Base-by-base conservation (phyloP, 1,139 yeast genomes). In the Sugiyamaella castrensis region DNA sequence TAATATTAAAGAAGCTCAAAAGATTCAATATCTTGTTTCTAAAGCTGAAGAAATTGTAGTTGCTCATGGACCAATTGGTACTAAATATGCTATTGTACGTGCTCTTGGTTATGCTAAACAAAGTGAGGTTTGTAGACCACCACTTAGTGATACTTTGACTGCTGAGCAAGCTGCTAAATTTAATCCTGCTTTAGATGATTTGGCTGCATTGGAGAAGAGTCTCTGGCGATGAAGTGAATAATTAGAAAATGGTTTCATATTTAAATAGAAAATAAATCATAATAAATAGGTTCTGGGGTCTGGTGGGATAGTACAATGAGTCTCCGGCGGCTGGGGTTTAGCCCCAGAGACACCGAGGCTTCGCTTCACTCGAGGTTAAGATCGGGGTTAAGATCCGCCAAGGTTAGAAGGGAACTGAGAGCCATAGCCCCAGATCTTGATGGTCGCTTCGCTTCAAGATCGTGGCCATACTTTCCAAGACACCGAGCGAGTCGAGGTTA, bases 21-120 rank as follows among this genome's bases (percentile, higher is more conserved):
- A 66, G 43, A 63, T 74, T 48, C 80, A 75, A 57, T 61, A 59
- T 47, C 56, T 64, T 45, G 72, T 71, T 8, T 65, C 77, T n/a
- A 66, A 69, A 51, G 74, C 69, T 11, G 77, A 74, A 52, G 71
- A 67, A 53, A 64, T 74, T 61, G 68, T 74, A 32, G 69, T 63
- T 31, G 71, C 67, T 40, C 64, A 67, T 49, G 76, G 77, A 47
- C 73, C 75, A 31, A 67, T 74, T 46, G 80, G 79, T 15, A 69
- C 74, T 52, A 75, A 76, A 58, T 65, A 71, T 62, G 65, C 70
- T 29, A 68, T 75, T 50, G 59, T 62, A 38, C 61, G 64, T 43
- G 57, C 55, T 28, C 68, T 70, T 49, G 75, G 76, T 0, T 65
- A 71, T 50, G 77, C 77, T 16, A 39, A 50, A 43, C 53, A 51